Percentiles rank a stretch among this genome's conserved stretches.
phyloP scores from a whole-genome alignment of 1,284 basidiomycete species.

The Malassezia furfur region DNA sequence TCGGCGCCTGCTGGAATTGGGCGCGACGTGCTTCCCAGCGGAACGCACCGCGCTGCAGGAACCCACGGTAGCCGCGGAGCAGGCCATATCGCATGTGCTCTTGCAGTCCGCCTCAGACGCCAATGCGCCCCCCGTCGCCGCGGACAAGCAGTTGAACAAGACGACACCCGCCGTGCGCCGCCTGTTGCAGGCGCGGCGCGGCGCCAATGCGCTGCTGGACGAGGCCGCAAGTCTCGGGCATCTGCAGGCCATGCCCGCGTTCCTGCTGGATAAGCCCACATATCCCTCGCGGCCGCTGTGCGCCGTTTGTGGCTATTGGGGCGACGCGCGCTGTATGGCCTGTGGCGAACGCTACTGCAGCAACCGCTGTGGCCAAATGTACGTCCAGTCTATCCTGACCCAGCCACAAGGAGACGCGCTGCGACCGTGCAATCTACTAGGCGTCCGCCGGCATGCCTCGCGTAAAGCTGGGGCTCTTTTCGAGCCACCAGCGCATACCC shows the following conservation, averaged over 20 bases:
- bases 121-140: conserved; percentile 11
- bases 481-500: conserved; percentile 44
- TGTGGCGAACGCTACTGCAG: conserved; percentile 15
- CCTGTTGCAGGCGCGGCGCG: conserved; percentile 13
- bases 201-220: conserved; percentile 16
- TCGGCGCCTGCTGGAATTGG: conserved; percentile 13
- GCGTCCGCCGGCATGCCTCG: conserved; percentile 20
- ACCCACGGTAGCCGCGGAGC: neutral
- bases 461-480: conserved; percentile 27
- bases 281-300: conserved; percentile 14
- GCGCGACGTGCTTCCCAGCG: conserved; percentile 13
- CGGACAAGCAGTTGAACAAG: conserved; percentile 1
- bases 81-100: conserved; percentile 10
- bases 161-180: conserved; percentile 13
- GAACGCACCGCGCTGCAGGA: neutral
- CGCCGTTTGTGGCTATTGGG: conserved; percentile 17
- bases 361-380: conserved; percentile 1
- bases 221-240: conserved; percentile 9
- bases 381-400: neutral
- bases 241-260: conserved; percentile 9
- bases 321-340: conserved; percentile 8
- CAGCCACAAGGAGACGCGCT: conserved; percentile 16
- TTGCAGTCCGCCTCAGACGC: conserved; percentile 13
- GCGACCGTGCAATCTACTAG: conserved; percentile 9
- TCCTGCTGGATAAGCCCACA: neutral